Percentiles rank a stretch among this genome's conserved stretches.
Evolutionary conservation across 805 yeast species (phyloP).

Genomic region (Lachancea meyersii): DNA sequence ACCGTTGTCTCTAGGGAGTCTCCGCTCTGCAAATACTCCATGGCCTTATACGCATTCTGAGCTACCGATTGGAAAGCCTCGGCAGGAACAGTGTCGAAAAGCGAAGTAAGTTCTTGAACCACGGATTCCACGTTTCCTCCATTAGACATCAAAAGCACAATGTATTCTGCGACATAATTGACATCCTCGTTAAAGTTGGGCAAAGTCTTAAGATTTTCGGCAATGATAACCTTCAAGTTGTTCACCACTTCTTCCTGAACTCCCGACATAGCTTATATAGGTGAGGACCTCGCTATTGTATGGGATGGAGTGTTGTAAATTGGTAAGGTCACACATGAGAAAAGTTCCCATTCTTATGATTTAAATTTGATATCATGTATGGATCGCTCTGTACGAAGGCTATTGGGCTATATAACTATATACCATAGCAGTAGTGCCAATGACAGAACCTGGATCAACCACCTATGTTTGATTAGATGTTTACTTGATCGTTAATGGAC

Average conservation of each 20-base stretch:
- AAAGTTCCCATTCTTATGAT: not conserved
- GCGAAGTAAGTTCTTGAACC: conserved; percentile 50
- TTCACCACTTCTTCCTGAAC: conserved; percentile 32
- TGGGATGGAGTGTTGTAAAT: no score
- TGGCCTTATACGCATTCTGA: conserved; percentile 50
- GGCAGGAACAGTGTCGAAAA: conserved; percentile 57
- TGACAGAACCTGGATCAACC: no score
- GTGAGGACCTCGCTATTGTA: not conserved
- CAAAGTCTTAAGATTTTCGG: conserved; percentile 36
- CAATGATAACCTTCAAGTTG: conserved; percentile 40
- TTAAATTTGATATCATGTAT: not conserved
- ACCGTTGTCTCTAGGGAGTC: conserved; percentile 30
- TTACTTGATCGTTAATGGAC: no score
- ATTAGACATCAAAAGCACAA: conserved; percentile 63
- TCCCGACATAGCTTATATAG: conserved; percentile 9
- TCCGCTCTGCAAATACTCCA: conserved; percentile 39
- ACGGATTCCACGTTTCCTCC: conserved; percentile 58
- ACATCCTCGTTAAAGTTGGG: conserved; percentile 45
- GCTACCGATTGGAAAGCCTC: conserved; percentile 55
- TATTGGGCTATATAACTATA: not conserved
- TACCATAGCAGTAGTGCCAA: not conserved
- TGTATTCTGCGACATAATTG: conserved; percentile 64
- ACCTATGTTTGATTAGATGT: no score
- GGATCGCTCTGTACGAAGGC: not conserved
- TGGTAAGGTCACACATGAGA: no score